Percentiles rank a stretch among this genome's conserved stretches.
Evolutionary conservation across 805 yeast species (phyloP).

Genomic region (Starmerella stellata): DNA sequence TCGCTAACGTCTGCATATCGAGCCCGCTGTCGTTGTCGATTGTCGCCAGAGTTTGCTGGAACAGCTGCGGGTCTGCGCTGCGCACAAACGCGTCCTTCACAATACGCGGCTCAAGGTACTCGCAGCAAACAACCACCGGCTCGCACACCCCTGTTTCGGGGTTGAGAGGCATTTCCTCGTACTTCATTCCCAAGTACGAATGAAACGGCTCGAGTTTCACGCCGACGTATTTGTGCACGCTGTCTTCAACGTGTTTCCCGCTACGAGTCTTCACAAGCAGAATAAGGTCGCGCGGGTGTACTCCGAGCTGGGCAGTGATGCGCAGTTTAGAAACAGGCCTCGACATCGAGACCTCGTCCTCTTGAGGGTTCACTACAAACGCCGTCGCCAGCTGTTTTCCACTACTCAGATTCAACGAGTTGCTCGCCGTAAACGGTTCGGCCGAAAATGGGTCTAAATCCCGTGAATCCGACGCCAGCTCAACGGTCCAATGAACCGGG

Average conservation of each 20-base stretch:
- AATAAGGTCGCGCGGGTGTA: slow-evolving; percentile 9
- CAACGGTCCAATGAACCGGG: slow-evolving; percentile 7
- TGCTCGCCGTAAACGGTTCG: slow-evolving; percentile 5
- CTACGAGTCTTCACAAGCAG: slow-evolving; percentile 5
- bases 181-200: slow-evolving; percentile 21
- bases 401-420: too few species aligned
- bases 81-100: slow-evolving; percentile 16
- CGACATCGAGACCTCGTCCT: slow-evolving; percentile 6
- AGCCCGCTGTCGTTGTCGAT: slow-evolving; percentile 22
- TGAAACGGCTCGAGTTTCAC: slow-evolving; percentile 18
- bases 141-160: slow-evolving; percentile 18
- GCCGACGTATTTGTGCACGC: slow-evolving; percentile 12
- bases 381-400: neutral
- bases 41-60: slow-evolving; percentile 22
- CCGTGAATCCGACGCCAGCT: neutral
- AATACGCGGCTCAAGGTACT: slow-evolving; percentile 21
- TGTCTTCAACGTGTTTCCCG: slow-evolving; percentile 1
- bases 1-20: slow-evolving; percentile 20
- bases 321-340: slow-evolving; percentile 2
- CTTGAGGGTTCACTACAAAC: slow-evolving; percentile 5
- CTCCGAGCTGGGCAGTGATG: slow-evolving; percentile 5
- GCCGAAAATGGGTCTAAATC: slow-evolving; percentile 9
- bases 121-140: slow-evolving; percentile 23
- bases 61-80: slow-evolving; percentile 14
- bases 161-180: slow-evolving; percentile 15